Base-by-base conservation (phyloP, 2,329 filamentous ascomycete species). In the Alternaria panax region DNA sequence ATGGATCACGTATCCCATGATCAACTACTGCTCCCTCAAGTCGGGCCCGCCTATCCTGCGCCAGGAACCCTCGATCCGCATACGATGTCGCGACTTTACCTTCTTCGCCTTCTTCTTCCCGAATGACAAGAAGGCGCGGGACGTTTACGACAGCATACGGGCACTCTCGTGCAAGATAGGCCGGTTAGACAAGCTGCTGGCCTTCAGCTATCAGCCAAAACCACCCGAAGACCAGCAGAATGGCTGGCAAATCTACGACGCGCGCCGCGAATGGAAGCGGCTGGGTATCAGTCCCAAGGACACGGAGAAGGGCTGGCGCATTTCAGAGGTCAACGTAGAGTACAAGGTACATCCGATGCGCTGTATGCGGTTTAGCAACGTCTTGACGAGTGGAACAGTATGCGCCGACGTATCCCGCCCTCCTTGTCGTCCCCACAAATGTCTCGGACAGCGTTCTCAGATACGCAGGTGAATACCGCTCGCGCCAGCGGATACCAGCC, bases 361-460 rank as follows among this genome's bases (percentile, higher is more conserved):
- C 46, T 25, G 45, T 7, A 20, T 34, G 41, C 62, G 25, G 20
- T 9, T 30, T 14, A 47, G 18, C 42, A 24, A 32, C 40, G n/a
- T 34, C 59, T 59, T 74, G 42, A 74, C 48, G 40, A 59, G 40
- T 38, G 53, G 22, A 51, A 50, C 60, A 79, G 82, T 98, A 97
- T 74, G 97, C 93, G 51, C 90, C 93, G 25, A 98, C 95, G 3
- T 99, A 99, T 76, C 95, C 95, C 12, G 88, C 89, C 4, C 76
- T 96, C 46, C 84, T 99, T 24, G 90, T 90, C 11, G 93, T 99
- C 18, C 95, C 95, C 22, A 88, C 90, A 24, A 88, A 87, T 59
- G 96, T 99, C 67, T 98, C 94, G n/a, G 95, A 99, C 79, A 97
- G 95, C 73, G 93, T 94, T 47, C 86, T 99, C 50, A 97, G 97